Base-by-base conservation (phyloP, 140 eudicot species). In the Oenanthe javanica region DNA sequence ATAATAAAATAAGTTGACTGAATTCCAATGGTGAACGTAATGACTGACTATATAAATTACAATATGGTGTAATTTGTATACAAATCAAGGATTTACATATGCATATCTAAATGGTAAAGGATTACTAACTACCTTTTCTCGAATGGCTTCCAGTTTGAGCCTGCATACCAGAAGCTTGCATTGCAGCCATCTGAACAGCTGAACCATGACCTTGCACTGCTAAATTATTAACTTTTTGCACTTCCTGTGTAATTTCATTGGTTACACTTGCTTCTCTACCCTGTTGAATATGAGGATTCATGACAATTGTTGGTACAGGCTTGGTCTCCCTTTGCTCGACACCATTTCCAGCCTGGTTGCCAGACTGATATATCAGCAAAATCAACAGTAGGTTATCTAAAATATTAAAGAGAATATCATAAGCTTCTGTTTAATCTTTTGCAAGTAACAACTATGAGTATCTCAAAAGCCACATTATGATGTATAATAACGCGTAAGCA, bases 291-390 rank as follows among this genome's bases (percentile, higher is more conserved):
- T 70, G 61, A 51, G 80, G 85, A 36, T 77, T 84, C 77, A 64
- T 77, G 57, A 67, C 73, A 78, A 82, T 63, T 83, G 89, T 59
- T 75, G 88, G 87, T 7, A 52, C 82, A 82, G 75, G 86, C 87
- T 86, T 89, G 80, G 57, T 85, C 59, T 83, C 86, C 82, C 86
- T 89, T 75, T 72, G 79, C 54, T 50, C 82, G 59, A 70, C 71
- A 57, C 77, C 84, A 81, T 79, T 85, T 76, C 83, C 82, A 45
- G 61, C 89, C 84, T 84, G 90, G 88, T 81, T 87, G 83, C 84
- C 77, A 81, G 86, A 84, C 92, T 90, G 90, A 54, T 66, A 83
- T 45, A 80, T 14, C 67, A 81, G 70, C 25, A 78, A 88, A 23
- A 55, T 79, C 76, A 79, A 77, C 77, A 83, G 48, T 71, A 71